These are phyloP conservation scores for Blumeria graminis DNA, from an alignment of 2,329 filamentous ascomycete genomes.

Conservation along the genomic window DNA sequence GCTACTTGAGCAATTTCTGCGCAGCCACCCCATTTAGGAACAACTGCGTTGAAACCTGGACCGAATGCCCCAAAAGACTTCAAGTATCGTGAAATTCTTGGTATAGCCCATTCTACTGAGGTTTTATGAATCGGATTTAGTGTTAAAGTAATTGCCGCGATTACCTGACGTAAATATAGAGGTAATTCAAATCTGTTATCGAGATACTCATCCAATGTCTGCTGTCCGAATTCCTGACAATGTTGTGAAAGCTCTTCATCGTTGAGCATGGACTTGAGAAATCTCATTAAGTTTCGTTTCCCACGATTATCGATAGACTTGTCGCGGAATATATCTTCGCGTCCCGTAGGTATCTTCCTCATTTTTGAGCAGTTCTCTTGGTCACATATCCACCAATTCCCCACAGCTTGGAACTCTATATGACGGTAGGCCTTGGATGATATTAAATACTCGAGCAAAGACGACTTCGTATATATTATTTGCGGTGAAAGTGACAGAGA, in stretches of 20 bases:
- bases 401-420: constrained; percentile 80
- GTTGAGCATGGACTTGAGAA: constrained; percentile 65
- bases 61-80: constrained; percentile 74
- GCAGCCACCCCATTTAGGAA: constrained; percentile 80
- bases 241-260: constrained; percentile 34
- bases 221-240: constrained; percentile 33
- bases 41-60: constrained; percentile 66
- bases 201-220: constrained; percentile 33
- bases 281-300: constrained; percentile 79
- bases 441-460: constrained; percentile 57
- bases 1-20: constrained; percentile 79
- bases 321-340: constrained; percentile 78
- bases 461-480: constrained; percentile 62
- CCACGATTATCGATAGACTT: constrained; percentile 50
- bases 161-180: constrained; percentile 34
- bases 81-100: constrained; percentile 54
- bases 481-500: constrained; percentile 66
- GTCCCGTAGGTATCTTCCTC: constrained; percentile 57
- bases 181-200: constrained; percentile 42
- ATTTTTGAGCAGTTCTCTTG: constrained; percentile 18
- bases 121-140: constrained; percentile 29
- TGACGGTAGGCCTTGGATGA: constrained; percentile 72
- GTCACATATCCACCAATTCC: constrained; percentile 63
- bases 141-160: constrained; percentile 51
- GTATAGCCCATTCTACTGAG: constrained; percentile 39